Conservation (phyloP, 2,329 filamentous ascomycete genomes). For the Sporothrix phasma region DNA sequence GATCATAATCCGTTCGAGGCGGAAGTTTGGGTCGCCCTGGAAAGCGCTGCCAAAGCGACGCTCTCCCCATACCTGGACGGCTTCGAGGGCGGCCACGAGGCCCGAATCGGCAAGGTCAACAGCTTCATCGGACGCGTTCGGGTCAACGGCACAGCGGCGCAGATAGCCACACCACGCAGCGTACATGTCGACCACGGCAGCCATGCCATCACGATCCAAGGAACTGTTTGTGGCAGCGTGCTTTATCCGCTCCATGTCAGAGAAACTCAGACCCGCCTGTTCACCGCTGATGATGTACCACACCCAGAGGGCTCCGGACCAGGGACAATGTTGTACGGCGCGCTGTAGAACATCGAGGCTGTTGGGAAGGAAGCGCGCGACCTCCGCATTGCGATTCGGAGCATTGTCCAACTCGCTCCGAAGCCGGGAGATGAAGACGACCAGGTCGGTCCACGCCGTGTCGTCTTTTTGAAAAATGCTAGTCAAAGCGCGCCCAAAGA, state of each 20-base stretch:
- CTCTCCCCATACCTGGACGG: slow-evolving; percentile 70
- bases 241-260: slow-evolving; percentile 80
- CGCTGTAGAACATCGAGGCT: slow-evolving; percentile 66
- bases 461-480: slow-evolving; percentile 62
- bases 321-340: slow-evolving; percentile 83
- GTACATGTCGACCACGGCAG: slow-evolving; percentile 82
- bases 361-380: slow-evolving; percentile 31
- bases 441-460: slow-evolving; percentile 71
- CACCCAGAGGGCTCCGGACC: slow-evolving; percentile 86
- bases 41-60: slow-evolving; percentile 64
- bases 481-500: slow-evolving; percentile 70
- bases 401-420: slow-evolving; percentile 29
- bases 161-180: slow-evolving; percentile 92
- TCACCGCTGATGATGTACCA: slow-evolving; percentile 80
- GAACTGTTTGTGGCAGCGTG: slow-evolving; percentile 82
- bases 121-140: slow-evolving; percentile 67
- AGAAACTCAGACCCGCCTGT: slow-evolving; percentile 62
- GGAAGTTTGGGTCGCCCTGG: slow-evolving; percentile 78
- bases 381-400: slow-evolving; percentile 29
- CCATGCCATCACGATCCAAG: slow-evolving; percentile 75
- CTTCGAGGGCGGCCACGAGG: slow-evolving; percentile 74
- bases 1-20: slow-evolving; percentile 83
- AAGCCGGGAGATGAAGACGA: slow-evolving; percentile 58
- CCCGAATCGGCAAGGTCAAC: slow-evolving; percentile 85
- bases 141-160: slow-evolving; percentile 70